These are phyloP conservation scores for Astraeus odoratus DNA, from an alignment of 768 basidiomycete genomes.

Conservation along the genomic window DNA sequence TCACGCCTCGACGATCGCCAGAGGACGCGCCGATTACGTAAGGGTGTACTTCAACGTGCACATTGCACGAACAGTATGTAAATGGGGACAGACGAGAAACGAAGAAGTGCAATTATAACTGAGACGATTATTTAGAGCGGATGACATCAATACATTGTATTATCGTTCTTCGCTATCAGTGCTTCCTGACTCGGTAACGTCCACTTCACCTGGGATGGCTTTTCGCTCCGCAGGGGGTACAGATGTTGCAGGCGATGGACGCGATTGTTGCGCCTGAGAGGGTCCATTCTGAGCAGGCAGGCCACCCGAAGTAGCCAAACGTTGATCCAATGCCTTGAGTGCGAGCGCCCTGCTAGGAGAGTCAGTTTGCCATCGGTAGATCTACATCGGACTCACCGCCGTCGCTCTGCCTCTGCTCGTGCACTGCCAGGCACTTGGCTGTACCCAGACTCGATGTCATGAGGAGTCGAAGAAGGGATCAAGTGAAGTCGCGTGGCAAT, in stretches of 20 bases:
- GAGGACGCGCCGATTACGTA: too few species aligned
- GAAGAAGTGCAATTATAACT: too few species aligned
- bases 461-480: slow-evolving; percentile 51
- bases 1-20: too few species aligned
- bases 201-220: slow-evolving; percentile 16
- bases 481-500: slow-evolving; percentile 65
- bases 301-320: slow-evolving; percentile 55
- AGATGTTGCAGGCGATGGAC: slow-evolving; percentile 21
- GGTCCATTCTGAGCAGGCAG: slow-evolving; percentile 26
- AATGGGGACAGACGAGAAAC: too few species aligned
- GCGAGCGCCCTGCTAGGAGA: slow-evolving; percentile 74
- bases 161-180: slow-evolving; percentile 19
- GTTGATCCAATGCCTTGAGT: slow-evolving; percentile 92
- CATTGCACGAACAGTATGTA: too few species aligned
- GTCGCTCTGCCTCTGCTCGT: slow-evolving; percentile 91
- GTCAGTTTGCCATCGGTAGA: slow-evolving; percentile 4
- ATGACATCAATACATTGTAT: slow-evolving; percentile 9
- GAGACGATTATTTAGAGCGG: too few species aligned
- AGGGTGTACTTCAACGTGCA: too few species aligned
- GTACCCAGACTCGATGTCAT: slow-evolving; percentile 73
- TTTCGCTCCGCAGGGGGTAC: slow-evolving; percentile 26
- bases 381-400: slow-evolving; percentile 52
- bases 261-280: slow-evolving; percentile 23
- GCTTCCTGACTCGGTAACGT: slow-evolving; percentile 11
- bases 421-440: slow-evolving; percentile 77